phyloP scores from a whole-genome alignment of 2,329 filamentous ascomycete species.

The Trematosphaeria pertusa region DNA sequence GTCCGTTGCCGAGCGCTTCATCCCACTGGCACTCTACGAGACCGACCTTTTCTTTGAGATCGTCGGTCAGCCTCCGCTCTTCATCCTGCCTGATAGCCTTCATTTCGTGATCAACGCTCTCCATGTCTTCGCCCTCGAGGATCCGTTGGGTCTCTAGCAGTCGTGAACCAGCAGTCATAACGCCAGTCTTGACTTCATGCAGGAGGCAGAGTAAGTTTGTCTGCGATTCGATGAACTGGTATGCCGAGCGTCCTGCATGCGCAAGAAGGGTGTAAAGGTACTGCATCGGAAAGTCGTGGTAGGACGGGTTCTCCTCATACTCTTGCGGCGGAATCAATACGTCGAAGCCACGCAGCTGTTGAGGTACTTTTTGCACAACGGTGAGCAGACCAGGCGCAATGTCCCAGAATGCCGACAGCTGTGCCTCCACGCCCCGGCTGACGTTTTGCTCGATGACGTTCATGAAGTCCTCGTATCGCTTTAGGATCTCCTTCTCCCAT shows the following conservation, averaged over 20 bases:
- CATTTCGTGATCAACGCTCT: constrained; percentile 57
- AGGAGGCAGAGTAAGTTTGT: constrained; percentile 88
- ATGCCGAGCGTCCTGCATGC: constrained; percentile 90
- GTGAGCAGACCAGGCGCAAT: constrained; percentile 84
- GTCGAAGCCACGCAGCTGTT: constrained; percentile 64
- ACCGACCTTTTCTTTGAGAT: constrained; percentile 91
- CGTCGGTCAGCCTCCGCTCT: constrained; percentile 75
- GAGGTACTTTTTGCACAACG: constrained; percentile 80
- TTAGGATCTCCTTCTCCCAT: constrained; percentile 74
- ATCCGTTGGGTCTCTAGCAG: constrained; percentile 70
- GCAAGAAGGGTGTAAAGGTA: constrained; percentile 86
- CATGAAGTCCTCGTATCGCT: constrained; percentile 78
- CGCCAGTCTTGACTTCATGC: constrained; percentile 86
- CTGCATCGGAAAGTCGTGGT: constrained; percentile 81
- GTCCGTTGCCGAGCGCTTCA: constrained; percentile 79
- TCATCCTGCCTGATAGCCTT: constrained; percentile 69
- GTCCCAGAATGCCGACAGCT: constrained; percentile 96
- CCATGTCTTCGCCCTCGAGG: constrained; percentile 47
- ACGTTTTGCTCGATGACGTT: constrained; percentile 84
- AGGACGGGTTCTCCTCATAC: constrained; percentile 84
- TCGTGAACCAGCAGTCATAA: constrained; percentile 72
- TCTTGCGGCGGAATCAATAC: constrained; percentile 81
- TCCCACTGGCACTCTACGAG: constrained; percentile 92
- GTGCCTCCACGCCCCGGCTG: constrained; percentile 84
- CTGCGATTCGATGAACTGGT: constrained; percentile 96